Conservation (phyloP, 2,329 filamentous ascomycete genomes). For the Alternaria arbusti region DNA sequence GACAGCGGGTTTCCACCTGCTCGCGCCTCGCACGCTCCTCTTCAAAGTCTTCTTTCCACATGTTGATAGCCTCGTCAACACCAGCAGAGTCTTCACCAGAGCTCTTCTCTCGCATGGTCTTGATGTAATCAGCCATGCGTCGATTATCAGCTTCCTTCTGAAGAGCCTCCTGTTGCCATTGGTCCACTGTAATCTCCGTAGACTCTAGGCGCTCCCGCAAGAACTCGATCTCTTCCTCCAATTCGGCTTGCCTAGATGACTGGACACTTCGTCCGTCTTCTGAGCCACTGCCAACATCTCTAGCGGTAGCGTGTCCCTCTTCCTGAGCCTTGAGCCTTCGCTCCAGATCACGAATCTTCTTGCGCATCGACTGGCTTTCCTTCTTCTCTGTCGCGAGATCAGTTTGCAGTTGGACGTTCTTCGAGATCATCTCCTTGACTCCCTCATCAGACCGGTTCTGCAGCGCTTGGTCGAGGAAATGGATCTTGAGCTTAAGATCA, state of each 20-base stretch:
- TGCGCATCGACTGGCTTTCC: slow-evolving; percentile 83
- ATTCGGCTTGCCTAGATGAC: slow-evolving; percentile 66
- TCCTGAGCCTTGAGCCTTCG: slow-evolving; percentile 70
- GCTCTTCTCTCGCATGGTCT: slow-evolving; percentile 61
- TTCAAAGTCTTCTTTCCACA: slow-evolving; percentile 94
- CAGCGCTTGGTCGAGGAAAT: slow-evolving; percentile 92
- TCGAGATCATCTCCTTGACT: slow-evolving; percentile 96
- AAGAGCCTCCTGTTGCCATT: slow-evolving; percentile 77
- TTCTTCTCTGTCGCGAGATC: slow-evolving; percentile 87
- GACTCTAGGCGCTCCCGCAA: slow-evolving; percentile 85
- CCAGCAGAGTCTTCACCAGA: slow-evolving; percentile 47
- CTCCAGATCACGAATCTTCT: slow-evolving; percentile 84
- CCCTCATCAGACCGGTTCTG: slow-evolving; percentile 95
- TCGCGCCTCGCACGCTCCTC: slow-evolving; percentile 89
- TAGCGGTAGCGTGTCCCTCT: slow-evolving; percentile 56
- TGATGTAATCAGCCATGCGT: slow-evolving; percentile 82
- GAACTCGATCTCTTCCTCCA: slow-evolving; percentile 86
- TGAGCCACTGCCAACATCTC: slow-evolving; percentile 51
- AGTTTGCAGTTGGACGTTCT: slow-evolving; percentile 95
- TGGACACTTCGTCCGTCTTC: slow-evolving; percentile 63
- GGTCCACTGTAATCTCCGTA: slow-evolving; percentile 82
- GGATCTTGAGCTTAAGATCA: slow-evolving; percentile 94
- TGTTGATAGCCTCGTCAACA: slow-evolving; percentile 63
- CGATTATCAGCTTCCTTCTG: slow-evolving; percentile 84
- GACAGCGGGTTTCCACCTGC: slow-evolving; percentile 83